A percentile compares a stretch with the other conserved stretches of the same genome.
Conservation (phyloP, 208 protist genomes). For the Trypanosomatidae sp. region DNA sequence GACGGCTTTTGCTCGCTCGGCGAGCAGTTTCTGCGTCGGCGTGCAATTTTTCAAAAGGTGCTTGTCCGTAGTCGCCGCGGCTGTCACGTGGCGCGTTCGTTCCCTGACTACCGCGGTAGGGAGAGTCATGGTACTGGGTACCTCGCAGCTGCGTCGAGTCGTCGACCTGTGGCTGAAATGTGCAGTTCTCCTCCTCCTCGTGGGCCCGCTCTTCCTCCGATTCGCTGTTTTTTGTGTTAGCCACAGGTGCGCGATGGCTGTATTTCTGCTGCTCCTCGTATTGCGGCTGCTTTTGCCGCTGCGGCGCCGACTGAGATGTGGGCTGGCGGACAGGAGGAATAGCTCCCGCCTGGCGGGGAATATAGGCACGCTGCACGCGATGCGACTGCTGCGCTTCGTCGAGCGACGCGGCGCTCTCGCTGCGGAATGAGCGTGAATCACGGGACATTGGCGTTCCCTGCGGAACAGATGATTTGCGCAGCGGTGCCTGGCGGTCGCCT, state of each 20-base stretch:
- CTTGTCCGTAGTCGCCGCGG: slow-evolving; percentile 11
- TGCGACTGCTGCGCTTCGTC: not conserved
- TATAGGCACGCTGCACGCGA: too few species aligned
- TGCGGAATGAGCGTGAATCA: not conserved
- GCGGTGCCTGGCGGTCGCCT: slow-evolving; percentile 12
- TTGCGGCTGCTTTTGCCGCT: too few species aligned
- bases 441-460: not conserved
- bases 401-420: slow-evolving; percentile 4
- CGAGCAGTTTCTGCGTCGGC: slow-evolving; percentile 16
- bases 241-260: not conserved
- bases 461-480: slow-evolving; percentile 1
- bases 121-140: too few species aligned
- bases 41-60: slow-evolving; percentile 15
- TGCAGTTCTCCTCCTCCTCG: slow-evolving; percentile 43
- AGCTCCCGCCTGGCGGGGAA: too few species aligned
- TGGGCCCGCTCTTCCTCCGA: too few species aligned
- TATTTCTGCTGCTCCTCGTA: not conserved
- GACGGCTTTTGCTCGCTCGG: slow-evolving; percentile 3
- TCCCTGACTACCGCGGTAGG: too few species aligned
- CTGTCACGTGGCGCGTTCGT: slow-evolving; percentile 6
- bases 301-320: too few species aligned
- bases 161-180: slow-evolving; percentile 39
- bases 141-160: slow-evolving; percentile 2
- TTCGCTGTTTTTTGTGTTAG: too few species aligned
- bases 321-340: too few species aligned